Evolutionary conservation across 768 basidiomycete species (phyloP), one percentile per base, ranked within the genome.

Genomic region (Mycena rosella): DNA sequence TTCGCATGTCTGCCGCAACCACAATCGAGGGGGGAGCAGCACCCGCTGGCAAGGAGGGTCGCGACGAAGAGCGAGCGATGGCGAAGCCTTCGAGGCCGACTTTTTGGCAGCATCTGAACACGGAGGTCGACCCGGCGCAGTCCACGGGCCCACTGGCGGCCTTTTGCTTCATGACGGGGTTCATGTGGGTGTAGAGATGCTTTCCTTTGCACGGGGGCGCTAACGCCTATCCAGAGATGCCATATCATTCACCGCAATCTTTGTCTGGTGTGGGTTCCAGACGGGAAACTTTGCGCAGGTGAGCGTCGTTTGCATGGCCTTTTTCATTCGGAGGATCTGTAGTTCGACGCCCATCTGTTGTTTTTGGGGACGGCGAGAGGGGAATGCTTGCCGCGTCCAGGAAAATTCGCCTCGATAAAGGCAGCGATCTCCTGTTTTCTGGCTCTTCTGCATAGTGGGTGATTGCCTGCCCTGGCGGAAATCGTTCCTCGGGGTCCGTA

Each of bases 241-340:
- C 2, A 82, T 94, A 30, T 89, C 88, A 4, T 95, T 95, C 81
- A 88, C 91, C 48, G 91, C 94, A 2, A 82, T 93, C 52, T 95
- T 89, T 76, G 88, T 95, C 15, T 95, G 94, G 92, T 92, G 90
- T 77, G 93, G 90, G 17, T 95, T 94, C 78, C 93, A 95, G 78
- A 94, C 93, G 0, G 93, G 91, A 57, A 93, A 93, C 75, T 88
- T 88, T 70, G 84, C 88, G 13, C 90, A 91, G 82, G 89, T 90
- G 72, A 63, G 79, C 72, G 26, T 26, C 57, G 6, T 68, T 42
- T 40, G 22, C n/a, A 44, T 32, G 3, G 45, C 13, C 5, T 26
- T 22, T 13, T 8, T 36, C 7, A 29, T 15, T 27, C 29, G 7
- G 29, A 26, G 34, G n/a, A 20, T 5, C 26, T 44, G 36, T n/a